These are phyloP conservation scores for Microbotryum lychnidis-dioicae DNA, from an alignment of 1,284 basidiomycete species.

Conservation along the genomic window DNA sequence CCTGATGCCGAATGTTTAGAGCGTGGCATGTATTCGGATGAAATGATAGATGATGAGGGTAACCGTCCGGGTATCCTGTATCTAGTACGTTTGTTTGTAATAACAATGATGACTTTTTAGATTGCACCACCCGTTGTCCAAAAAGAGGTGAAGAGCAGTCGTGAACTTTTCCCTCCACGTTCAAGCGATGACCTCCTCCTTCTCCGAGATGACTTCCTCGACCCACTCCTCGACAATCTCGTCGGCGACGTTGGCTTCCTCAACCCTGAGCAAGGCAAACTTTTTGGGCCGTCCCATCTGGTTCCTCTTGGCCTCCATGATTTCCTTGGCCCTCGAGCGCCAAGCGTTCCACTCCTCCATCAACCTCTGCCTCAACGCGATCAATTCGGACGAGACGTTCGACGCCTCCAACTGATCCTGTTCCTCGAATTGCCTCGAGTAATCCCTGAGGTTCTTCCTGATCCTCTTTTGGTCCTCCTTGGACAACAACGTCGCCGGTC, in stretches of 20 bases:
- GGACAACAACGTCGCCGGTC: slow-evolving; percentile 75
- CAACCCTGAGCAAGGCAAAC: slow-evolving; percentile 54
- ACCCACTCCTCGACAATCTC: slow-evolving; percentile 76
- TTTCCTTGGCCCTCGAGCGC: slow-evolving; percentile 44
- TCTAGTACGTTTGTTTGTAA: no score
- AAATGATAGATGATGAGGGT: no score
- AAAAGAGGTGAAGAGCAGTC: no score
- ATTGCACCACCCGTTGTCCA: no score
- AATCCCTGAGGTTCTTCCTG: slow-evolving; percentile 84
- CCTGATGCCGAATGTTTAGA: slow-evolving; percentile 3
- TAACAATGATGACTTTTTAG: no score
- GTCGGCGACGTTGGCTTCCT: slow-evolving; percentile 87
- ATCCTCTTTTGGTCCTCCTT: slow-evolving; percentile 85
- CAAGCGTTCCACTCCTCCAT: slow-evolving; percentile 99
- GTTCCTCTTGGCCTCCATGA: slow-evolving; percentile 53
- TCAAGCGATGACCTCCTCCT: slow-evolving; percentile 18
- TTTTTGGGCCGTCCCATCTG: slow-evolving; percentile 48
- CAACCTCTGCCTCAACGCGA: slow-evolving; percentile 80
- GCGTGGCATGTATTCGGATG: no score
- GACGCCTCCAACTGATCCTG: slow-evolving; percentile 93
- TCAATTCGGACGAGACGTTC: slow-evolving; percentile 85
- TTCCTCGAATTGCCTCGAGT: slow-evolving; percentile 87
- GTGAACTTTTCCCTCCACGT: not conserved
- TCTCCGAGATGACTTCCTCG: slow-evolving; percentile 58
- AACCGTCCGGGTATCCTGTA: no score